A percentile compares a stretch with the other conserved stretches of the same genome.
Evolutionary conservation across 805 yeast species (phyloP).

Genomic region (Naumovozyma castellii): DNA sequence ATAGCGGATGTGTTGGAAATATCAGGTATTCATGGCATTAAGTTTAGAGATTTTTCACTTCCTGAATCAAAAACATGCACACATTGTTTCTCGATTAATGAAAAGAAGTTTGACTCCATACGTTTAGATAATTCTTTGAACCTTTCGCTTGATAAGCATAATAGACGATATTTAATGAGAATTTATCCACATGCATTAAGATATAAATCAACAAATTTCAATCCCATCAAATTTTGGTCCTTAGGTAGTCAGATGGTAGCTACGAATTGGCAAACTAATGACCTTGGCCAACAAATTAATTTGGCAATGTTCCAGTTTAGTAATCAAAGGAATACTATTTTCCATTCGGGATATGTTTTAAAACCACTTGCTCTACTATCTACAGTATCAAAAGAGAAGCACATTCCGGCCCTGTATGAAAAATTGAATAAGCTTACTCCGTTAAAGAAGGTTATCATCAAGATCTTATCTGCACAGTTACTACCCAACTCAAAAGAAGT

Average conservation of each 20-base stretch:
- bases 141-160: constrained; percentile 63
- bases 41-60: constrained; percentile 70
- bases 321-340: constrained; percentile 27
- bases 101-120: constrained; percentile 55
- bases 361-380: constrained; percentile 51
- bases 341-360: constrained; percentile 59
- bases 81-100: constrained; percentile 84
- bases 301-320: constrained; percentile 67
- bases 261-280: constrained; percentile 92
- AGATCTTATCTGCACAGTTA: constrained; percentile 73
- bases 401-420: constrained; percentile 17
- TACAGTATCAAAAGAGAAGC: constrained; percentile 16
- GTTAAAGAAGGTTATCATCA: constrained; percentile 28
- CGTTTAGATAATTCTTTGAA: constrained; percentile 49
- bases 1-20: constrained; percentile 18
- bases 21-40: constrained; percentile 50
- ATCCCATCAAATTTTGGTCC: constrained; percentile 73
- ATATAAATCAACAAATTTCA: constrained; percentile 69
- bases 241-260: constrained; percentile 92
- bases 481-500: constrained; percentile 59
- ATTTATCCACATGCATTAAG: constrained; percentile 79
- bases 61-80: constrained; percentile 75
- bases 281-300: constrained; percentile 79
- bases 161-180: constrained; percentile 64
- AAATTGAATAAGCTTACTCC: constrained; percentile 8